These are phyloP conservation scores for Kodamaea derodonti DNA, from an alignment of 1,139 yeast species.

Conservation along the genomic window DNA sequence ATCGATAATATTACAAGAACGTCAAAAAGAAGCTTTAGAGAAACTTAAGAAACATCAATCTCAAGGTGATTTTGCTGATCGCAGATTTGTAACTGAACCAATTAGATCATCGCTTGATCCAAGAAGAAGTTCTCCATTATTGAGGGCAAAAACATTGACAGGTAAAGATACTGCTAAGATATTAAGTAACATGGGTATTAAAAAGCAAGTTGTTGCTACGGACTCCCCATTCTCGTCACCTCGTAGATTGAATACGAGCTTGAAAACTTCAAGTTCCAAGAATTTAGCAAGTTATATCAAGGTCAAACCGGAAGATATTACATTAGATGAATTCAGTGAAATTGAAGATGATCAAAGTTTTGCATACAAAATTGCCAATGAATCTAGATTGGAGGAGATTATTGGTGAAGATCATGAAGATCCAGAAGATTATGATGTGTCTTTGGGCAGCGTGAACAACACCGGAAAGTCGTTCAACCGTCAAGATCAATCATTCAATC, in stretches of 20 bases:
- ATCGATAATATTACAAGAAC: slow-evolving; percentile 21
- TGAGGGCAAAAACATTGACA: slow-evolving; percentile 38
- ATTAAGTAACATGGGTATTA: slow-evolving; percentile 44
- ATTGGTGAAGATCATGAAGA: slow-evolving; percentile 5
- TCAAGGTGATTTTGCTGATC: slow-evolving; percentile 22
- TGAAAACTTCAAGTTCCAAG: slow-evolving; percentile 45
- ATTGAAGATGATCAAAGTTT: slow-evolving; percentile 4
- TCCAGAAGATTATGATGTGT: background rate
- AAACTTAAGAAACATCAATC: slow-evolving; percentile 29
- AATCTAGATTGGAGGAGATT: slow-evolving; percentile 12
- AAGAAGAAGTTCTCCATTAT: slow-evolving; percentile 22
- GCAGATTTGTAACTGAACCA: slow-evolving; percentile 17
- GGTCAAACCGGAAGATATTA: slow-evolving; percentile 3
- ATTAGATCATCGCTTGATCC: slow-evolving; percentile 37
- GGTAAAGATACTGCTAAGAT: slow-evolving; percentile 29
- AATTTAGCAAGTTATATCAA: slow-evolving; percentile 34
- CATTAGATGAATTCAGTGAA: slow-evolving; percentile 3
- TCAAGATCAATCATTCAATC: background rate
- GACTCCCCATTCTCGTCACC: slow-evolving; percentile 21
- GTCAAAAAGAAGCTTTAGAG: slow-evolving; percentile 30
- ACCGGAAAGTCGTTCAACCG: background rate
- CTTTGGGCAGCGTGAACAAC: background rate
- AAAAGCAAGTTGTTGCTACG: slow-evolving; percentile 14
- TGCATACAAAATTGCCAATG: slow-evolving; percentile 24
- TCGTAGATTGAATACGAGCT: slow-evolving; percentile 19